Base-by-base conservation (phyloP, 139 green algal species). In the Coelastrella sp. region DNA sequence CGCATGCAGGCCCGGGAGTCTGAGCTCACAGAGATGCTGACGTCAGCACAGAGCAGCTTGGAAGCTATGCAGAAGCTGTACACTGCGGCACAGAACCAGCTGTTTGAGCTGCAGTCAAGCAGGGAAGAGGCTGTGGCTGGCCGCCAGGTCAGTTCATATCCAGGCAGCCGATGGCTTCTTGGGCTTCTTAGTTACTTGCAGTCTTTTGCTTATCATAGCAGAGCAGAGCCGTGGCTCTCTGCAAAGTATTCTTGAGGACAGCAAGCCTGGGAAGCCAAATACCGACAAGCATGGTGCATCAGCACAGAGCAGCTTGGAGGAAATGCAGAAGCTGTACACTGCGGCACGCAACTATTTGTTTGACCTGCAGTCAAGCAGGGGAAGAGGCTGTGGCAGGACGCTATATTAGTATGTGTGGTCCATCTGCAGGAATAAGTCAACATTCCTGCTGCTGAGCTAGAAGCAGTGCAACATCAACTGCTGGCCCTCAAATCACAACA, bases 261-360 rank as follows among this genome's bases (percentile, higher is more conserved):
- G 32, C 32, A 47, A 47, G 32, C 32, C 32, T 47, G 32, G 32
- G 32, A 47, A 47, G 32, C 32, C 32, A 81, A 93, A 78, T 94
- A 98, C 32, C 32, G 68, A 89, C 94, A 5, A 89, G 89, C 54
- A 95, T 96, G 91, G 92, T 98, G 81, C 80, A 3, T 93, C 95
- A 75, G 94, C 95, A 3, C 92, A 97, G 32, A 83, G 87, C 16
- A 95, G 90, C 85, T 85, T 99, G 75, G 92, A 94, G 7, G 87
- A 92, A 8, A 95, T 98, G 95, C 93, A 95, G 89, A 93, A 94
- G 87, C 87, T 97, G 91, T 96, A 98, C 84, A 76, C 94, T 19
- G 92, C 94, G 71, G 93, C 93, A 4, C 95, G 98, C 92, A 96
- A 98, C 92, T 91, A 96, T 90, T 93, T 97, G 88, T 95, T 98